Evolutionary conservation across 1,284 basidiomycete genomes (phyloP).

Genomic region (Rhizoctonia solani): DNA sequence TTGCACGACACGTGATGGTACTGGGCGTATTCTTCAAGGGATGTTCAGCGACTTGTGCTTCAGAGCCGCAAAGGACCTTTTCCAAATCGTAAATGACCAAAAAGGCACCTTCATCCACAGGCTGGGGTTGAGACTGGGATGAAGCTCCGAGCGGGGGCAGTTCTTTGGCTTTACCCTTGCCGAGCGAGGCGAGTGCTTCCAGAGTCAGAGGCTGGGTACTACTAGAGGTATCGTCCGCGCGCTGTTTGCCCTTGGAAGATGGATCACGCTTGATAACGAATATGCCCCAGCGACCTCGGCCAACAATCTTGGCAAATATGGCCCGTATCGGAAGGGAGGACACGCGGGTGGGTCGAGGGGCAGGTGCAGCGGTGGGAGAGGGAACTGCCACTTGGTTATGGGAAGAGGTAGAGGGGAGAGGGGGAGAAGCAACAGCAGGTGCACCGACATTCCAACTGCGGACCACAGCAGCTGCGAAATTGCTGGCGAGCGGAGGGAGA

Average conservation of each 20-base stretch:
- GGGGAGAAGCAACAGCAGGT: neutral
- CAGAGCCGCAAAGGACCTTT: neutral
- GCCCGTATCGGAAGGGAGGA: neutral
- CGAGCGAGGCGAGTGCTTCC: neutral
- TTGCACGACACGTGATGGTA: conserved; percentile 3
- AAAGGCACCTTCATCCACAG: neutral
- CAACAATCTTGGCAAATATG: neutral
- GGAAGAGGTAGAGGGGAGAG: neutral
- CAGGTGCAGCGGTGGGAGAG: conserved; percentile 3
- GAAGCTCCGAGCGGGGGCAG: neutral
- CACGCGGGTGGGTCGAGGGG: conserved; percentile 13
- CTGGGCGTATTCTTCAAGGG: neutral
- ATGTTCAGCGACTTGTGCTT: neutral
- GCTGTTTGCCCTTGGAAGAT: neutral
- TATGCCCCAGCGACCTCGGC: conserved; percentile 1
- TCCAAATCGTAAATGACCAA: conserved; percentile 22
- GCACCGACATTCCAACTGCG: too few species aligned
- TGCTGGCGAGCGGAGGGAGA: too few species aligned
- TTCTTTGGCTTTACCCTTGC: neutral
- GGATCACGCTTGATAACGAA: conserved; percentile 15
- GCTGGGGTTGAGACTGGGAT: neutral
- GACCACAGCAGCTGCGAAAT: too few species aligned
- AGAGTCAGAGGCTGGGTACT: neutral
- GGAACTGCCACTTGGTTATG: neutral
- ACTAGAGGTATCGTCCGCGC: neutral